Evolutionary conservation across 768 basidiomycete genomes (phyloP).

Genomic region (Mrakia hoshinonis): DNA sequence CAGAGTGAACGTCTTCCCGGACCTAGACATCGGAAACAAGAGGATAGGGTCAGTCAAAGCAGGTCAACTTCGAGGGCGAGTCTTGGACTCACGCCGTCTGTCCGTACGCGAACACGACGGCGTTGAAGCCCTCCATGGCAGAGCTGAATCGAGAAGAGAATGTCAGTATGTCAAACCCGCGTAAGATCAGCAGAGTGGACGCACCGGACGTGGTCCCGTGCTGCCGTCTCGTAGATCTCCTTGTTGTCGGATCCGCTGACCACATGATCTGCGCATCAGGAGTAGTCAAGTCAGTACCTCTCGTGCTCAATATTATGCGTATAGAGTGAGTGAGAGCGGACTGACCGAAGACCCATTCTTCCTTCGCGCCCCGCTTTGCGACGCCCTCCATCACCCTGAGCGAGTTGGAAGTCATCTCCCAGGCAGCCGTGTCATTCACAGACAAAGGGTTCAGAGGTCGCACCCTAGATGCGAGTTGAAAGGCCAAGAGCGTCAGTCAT

Average conservation of each 20-base stretch:
- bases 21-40: constrained; percentile 31
- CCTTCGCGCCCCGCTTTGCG: constrained; percentile 22
- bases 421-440: constrained; percentile 9
- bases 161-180: no score
- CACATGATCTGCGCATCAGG: constrained; percentile 16
- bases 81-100: constrained; percentile 55
- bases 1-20: constrained; percentile 64
- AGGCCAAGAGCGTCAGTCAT: neutral
- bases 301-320: neutral
- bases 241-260: constrained; percentile 25
- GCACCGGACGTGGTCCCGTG: constrained; percentile 24
- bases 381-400: constrained; percentile 21
- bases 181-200: no score
- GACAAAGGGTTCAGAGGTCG: constrained; percentile 29
- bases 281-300: neutral
- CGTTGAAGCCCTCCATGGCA: constrained; percentile 94
- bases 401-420: constrained; percentile 27
- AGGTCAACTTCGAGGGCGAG: neutral
- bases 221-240: constrained; percentile 29
- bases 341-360: constrained; percentile 29
- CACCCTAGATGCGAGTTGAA: neutral
- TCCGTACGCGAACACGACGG: constrained; percentile 76
- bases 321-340: no score
- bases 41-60: neutral
- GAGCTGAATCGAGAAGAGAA: constrained; percentile 53